Base-by-base conservation (phyloP, 1,284 basidiomycete genomes). In the Phlebopus sp. region DNA sequence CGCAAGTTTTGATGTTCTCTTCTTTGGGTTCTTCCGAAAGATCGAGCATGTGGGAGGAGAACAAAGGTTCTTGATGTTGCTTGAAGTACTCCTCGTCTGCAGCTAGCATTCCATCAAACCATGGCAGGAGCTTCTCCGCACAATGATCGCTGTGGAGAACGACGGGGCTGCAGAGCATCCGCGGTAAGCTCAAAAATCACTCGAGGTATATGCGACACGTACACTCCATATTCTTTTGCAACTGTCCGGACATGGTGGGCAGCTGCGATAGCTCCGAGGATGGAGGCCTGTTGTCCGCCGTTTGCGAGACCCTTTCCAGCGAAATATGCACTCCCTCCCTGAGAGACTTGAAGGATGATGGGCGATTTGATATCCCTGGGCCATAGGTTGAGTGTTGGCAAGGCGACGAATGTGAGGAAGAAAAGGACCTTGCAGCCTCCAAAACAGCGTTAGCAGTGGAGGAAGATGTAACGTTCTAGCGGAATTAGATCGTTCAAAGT, bases 1-100 rank as follows among this genome's bases (percentile, higher is more conserved):
- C 90, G 72, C 97, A 99, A 45, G 78, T 92, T 50, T 78, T 84
- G 66, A 99, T 99, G 81, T 99, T 99, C 67, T 98, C 82, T 62
- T 96, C 95, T 73, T 98, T 97, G 67, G 92, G 70, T 75, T 99
- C 96, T 68, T 99, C 97, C 46, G 95, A 98, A 59, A 99, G 84
- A 73, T 99, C 97, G 60, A 99, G 86, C 97, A 99, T 99, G 90
- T 99, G 97, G 32, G 96, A 98, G 53, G 92, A 96, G 82, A 96
- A 98, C 52, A 99, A 86, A 40, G 97, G 84, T 68, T 92, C 92
- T 56, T 86, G 81, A 77, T 97, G 84, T 59, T 81, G 73, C 73
- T 91, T 92, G 82, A 78, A 97, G 79, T 97, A 94, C 23, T 79
- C 90, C 74, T 97, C 91, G 69, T 99, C 89, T 50, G 96, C 96